These are phyloP conservation scores for Thermochaetoides dissita DNA, from an alignment of 2,329 filamentous ascomycete species.

Conservation along the genomic window DNA sequence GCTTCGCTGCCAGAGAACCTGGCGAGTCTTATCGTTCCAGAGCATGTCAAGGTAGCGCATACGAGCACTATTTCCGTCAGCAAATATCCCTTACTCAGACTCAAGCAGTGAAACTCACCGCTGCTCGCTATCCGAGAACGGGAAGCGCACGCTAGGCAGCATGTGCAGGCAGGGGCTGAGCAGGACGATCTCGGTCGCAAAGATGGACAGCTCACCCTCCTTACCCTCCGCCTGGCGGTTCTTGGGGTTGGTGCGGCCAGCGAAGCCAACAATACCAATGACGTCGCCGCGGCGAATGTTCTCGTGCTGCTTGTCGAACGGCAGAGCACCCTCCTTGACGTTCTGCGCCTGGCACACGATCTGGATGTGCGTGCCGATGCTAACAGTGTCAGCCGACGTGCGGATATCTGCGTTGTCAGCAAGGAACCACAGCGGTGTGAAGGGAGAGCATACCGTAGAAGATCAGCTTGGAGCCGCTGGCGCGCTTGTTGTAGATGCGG, in stretches of 20 bases:
- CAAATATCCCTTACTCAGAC: background rate
- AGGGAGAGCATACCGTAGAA: constrained; percentile 59
- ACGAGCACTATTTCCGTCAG: constrained; percentile 45
- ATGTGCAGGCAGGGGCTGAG: constrained; percentile 85
- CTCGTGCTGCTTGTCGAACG: constrained; percentile 82
- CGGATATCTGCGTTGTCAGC: constrained; percentile 30
- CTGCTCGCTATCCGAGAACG: constrained; percentile 90
- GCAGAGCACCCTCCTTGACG: constrained; percentile 45
- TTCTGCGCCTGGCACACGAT: constrained; percentile 85
- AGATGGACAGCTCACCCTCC: constrained; percentile 87
- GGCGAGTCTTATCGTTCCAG: constrained; percentile 79
- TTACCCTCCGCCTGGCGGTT: constrained; percentile 64
- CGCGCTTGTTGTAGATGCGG: constrained; percentile 78
- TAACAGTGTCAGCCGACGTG: constrained; percentile 34
- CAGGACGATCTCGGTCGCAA: constrained; percentile 72
- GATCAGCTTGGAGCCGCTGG: constrained; percentile 68
- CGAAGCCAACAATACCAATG: constrained; percentile 73
- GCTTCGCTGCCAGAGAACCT: constrained; percentile 71
- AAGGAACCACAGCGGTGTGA: background rate
- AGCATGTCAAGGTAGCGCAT: constrained; percentile 92
- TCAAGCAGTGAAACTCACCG: constrained; percentile 16
- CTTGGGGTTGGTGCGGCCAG: constrained; percentile 78
- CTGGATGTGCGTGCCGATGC: constrained; percentile 67
- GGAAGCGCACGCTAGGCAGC: constrained; percentile 80
- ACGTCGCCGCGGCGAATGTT: constrained; percentile 83